Conservation (phyloP, 257 asterid genomes). For the Voacanga thouarsii region DNA sequence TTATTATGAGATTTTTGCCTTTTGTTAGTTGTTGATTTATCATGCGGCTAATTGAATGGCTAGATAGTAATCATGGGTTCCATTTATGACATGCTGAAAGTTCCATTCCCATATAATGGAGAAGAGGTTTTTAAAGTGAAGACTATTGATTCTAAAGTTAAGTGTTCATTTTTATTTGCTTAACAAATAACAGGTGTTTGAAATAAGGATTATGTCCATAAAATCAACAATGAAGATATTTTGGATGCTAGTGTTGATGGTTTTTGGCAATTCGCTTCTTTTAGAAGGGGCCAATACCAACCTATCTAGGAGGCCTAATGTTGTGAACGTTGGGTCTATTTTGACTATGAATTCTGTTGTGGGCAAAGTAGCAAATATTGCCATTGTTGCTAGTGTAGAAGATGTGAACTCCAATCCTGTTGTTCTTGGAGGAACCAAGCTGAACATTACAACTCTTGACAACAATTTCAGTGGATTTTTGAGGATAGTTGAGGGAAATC, state of each 20-base stretch:
- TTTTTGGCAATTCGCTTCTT: constrained; percentile 20
- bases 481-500: constrained; percentile 45
- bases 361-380: constrained; percentile 43
- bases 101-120: not conserved
- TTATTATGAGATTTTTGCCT: not conserved
- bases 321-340: constrained; percentile 42
- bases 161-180: constrained; percentile 3
- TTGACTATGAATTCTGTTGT: constrained; percentile 28
- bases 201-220: not conserved
- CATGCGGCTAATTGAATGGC: not conserved
- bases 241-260: constrained; percentile 28
- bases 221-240: constrained; percentile 23
- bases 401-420: constrained; percentile 45
- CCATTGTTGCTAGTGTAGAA: constrained; percentile 44
- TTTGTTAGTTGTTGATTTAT: not conserved
- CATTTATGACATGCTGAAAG: not conserved
- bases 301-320: constrained; percentile 38
- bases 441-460: constrained; percentile 30
- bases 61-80: not conserved
- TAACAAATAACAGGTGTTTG: constrained; percentile 18
- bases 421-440: constrained; percentile 41
- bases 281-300: constrained; percentile 31
- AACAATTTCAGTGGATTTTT: constrained; percentile 47
- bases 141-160: not conserved
- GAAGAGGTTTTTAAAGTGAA: not conserved